These are phyloP conservation scores for Talaromyces atroroseus DNA, from an alignment of 2,329 filamentous ascomycete genomes.

Conservation along the genomic window DNA sequence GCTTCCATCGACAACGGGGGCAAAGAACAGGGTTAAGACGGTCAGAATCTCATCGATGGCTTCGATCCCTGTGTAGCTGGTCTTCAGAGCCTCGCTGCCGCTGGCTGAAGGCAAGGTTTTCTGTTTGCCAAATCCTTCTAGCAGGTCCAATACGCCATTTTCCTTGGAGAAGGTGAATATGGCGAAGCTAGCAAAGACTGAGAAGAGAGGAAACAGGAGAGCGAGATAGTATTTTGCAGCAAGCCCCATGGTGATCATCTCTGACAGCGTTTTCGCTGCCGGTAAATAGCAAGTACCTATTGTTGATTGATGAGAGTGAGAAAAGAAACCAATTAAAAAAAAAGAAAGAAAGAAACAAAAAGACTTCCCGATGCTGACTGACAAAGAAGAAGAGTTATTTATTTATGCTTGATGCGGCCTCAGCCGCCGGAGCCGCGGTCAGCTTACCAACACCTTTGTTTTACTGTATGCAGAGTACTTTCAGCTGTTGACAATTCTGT, in stretches of 20 bases:
- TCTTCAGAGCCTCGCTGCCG: slow-evolving; percentile 18
- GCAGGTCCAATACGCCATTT: slow-evolving; percentile 26
- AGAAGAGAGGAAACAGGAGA: slow-evolving; percentile 23
- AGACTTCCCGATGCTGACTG: no score
- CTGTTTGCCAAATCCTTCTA: slow-evolving; percentile 23
- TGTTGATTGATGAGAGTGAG: no score
- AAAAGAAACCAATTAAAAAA: no score
- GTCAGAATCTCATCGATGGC: slow-evolving; percentile 28
- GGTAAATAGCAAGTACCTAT: no score
- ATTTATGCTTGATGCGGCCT: no score
- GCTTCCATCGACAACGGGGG: slow-evolving; percentile 35
- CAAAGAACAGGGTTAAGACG: slow-evolving; percentile 35
- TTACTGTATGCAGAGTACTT: no score
- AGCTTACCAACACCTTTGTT: no score
- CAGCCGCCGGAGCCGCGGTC: no score
- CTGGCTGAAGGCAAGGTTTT: slow-evolving; percentile 14
- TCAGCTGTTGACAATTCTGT: no score
- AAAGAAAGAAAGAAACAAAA: no score
- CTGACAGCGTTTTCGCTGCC: no score
- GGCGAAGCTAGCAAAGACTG: slow-evolving; percentile 27
- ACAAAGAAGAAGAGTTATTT: no score
- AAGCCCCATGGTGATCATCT: background rate
- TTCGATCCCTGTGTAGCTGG: slow-evolving; percentile 30
- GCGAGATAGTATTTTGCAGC: background rate
- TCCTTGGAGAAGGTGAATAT: slow-evolving; percentile 29